A percentile compares a stretch with the other conserved stretches of the same genome.
These are phyloP conservation scores for Phaffia australis DNA, from an alignment of 768 basidiomycete species.

Conservation along the genomic window DNA sequence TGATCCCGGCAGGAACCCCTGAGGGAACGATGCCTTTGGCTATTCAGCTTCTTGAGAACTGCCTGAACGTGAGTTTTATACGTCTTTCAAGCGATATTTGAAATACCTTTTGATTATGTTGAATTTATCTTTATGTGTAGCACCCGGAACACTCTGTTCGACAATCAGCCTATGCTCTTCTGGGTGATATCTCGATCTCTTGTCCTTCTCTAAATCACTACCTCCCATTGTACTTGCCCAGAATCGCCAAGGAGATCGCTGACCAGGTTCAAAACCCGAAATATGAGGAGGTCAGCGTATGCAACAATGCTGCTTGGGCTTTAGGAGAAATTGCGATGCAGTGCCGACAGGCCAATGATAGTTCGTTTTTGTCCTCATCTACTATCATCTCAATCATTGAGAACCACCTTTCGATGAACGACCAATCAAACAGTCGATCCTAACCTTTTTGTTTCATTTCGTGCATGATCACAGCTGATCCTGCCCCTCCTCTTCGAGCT, in stretches of 20 bases:
- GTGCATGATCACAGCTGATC: slow-evolving; percentile 2
- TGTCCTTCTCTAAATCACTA: slow-evolving; percentile 57
- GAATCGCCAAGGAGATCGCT: slow-evolving; percentile 81
- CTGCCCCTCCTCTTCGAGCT: slow-evolving; percentile 49
- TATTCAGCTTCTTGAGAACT: slow-evolving; percentile 68
- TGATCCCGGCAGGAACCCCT: slow-evolving; percentile 36
- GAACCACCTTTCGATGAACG: neutral
- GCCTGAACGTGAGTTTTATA: slow-evolving; percentile 52
- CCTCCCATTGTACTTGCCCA: slow-evolving; percentile 71
- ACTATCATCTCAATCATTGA: neutral
- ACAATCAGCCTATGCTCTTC: slow-evolving; percentile 94
- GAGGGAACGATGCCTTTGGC: slow-evolving; percentile 60
- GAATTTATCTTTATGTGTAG: slow-evolving; percentile 29
- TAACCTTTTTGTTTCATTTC: neutral
- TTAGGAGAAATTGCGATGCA: slow-evolving; percentile 94
- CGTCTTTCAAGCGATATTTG: neutral
- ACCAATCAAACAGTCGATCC: neutral
- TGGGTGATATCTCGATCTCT: slow-evolving; percentile 94
- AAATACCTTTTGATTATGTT: neutral
- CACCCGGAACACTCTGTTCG: slow-evolving; percentile 92
- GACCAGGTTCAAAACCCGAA: slow-evolving; percentile 86
- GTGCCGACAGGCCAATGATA: slow-evolving; percentile 40
- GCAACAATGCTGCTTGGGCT: slow-evolving; percentile 99
- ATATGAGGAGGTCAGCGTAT: slow-evolving; percentile 86
- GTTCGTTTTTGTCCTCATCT: neutral